phyloP scores from a whole-genome alignment of 495 filamentous ascomycete genomes.

The Penicillium crystallinum region DNA sequence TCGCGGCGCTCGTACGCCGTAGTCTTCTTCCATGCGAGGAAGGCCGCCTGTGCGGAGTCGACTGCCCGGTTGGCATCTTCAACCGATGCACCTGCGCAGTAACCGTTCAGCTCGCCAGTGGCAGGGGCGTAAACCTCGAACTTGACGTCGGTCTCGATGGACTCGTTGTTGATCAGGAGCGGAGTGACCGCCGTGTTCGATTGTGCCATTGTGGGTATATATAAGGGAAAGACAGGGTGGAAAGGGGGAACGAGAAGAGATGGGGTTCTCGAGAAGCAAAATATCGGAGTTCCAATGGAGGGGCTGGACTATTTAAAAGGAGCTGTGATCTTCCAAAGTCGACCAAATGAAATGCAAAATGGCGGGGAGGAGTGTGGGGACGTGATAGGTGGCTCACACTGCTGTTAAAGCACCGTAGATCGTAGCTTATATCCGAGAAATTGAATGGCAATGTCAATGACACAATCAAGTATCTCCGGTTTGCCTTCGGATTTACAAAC shows the following conservation, averaged over 20 bases:
- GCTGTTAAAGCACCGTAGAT: neutral
- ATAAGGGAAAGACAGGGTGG: neutral
- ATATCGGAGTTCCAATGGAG: neutral
- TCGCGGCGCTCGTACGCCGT: conserved; percentile 57
- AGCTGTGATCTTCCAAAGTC: neutral
- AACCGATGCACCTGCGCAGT: conserved; percentile 56
- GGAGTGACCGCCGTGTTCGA: conserved; percentile 44
- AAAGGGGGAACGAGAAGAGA: neutral
- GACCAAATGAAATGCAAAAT: neutral
- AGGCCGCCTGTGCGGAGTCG: conserved; percentile 57
- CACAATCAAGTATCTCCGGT: neutral
- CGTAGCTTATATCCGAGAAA: neutral
- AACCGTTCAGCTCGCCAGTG: conserved; percentile 56
- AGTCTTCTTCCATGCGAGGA: conserved; percentile 62
- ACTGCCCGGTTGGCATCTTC: conserved; percentile 50
- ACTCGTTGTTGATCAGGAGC: conserved; percentile 69
- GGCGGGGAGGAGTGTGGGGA: neutral
- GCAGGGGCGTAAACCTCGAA: conserved; percentile 65
- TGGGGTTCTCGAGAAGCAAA: neutral
- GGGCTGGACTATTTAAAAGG: neutral
- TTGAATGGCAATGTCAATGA: neutral
- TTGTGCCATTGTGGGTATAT: conserved; percentile 8
- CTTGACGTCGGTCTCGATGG: conserved; percentile 51
- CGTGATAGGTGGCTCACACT: neutral
- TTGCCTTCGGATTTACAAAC: neutral